These are phyloP conservation scores for Pseudopyricularia cyperi DNA, from an alignment of 2,329 filamentous ascomycete species.

Conservation along the genomic window DNA sequence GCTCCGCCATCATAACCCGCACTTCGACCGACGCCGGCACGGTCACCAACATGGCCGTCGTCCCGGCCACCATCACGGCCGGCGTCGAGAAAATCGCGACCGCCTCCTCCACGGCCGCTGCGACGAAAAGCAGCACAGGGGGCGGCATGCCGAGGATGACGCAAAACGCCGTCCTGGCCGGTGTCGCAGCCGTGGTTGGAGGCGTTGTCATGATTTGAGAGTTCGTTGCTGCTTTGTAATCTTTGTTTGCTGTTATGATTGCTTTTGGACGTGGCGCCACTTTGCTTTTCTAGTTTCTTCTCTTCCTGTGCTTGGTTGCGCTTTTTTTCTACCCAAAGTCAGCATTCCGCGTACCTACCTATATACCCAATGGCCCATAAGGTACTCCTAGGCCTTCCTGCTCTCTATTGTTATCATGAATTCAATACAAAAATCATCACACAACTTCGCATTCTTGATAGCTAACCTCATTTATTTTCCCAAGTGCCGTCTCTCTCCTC, in stretches of 20 bases:
- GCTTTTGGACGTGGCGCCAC: neutral
- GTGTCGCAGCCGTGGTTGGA: slow-evolving; percentile 8
- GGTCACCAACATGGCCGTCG: neutral
- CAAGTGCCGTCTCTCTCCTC: too few species aligned
- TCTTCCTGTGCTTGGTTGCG: neutral
- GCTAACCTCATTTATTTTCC: too few species aligned
- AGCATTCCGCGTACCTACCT: neutral
- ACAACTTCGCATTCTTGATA: too few species aligned
- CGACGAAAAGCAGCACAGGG: slow-evolving; percentile 3
- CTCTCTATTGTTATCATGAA: neutral
- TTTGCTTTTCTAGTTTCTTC: neutral
- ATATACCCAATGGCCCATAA: neutral
- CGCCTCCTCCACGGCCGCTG: neutral
- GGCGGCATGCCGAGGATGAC: slow-evolving; percentile 5
- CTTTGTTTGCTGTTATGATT: neutral
- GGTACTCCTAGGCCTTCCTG: neutral
- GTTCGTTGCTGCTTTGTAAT: too few species aligned
- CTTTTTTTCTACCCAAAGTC: neutral
- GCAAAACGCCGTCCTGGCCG: slow-evolving; percentile 7
- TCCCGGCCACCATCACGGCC: neutral
- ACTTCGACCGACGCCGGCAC: neutral
- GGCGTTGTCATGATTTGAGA: slow-evolving; percentile 5
- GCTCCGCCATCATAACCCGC: slow-evolving; percentile 9
- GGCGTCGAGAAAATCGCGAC: neutral
- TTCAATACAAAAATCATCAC: neutral